Evolutionary conservation across 805 yeast genomes (phyloP), one percentile per base, ranked within the genome.

Genomic region (Kuraishia molischiana): DNA sequence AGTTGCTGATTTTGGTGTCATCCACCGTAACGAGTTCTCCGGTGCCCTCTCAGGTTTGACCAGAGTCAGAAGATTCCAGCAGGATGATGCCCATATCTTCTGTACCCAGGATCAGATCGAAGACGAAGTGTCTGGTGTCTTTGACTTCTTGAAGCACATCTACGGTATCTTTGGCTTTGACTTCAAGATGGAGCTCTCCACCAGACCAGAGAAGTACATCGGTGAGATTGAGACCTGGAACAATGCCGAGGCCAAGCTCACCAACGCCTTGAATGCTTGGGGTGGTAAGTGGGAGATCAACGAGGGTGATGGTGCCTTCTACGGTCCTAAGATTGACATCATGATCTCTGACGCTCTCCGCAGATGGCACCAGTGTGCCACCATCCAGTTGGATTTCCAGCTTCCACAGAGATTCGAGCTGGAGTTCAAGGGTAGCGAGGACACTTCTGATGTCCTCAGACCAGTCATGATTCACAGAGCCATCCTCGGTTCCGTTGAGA

Each of bases 391-490:
- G 58, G 98, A 92, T 66, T 92, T 90, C 95, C 98, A 92, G 72
- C 73, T 92, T 55, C 98, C 98, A 47, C 70, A 74, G 52, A 81
- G 98, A 66, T 92, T 92, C 57, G 95, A 84, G 51, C 74, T 92
- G 50, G 87, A 83, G 61, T 92, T 73, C 70, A 82, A 84, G 66
- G 73, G 84, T 36, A 78, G 75, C 64, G 82, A 72, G 46, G 74
- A 64, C 33, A 51, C 58, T n/a, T 69, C 72, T 46, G 74, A 73
- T 44, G 70, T 69, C 50, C 75, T 72, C 41, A 84, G 95, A 63
- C 99, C 99, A 37, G 99, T 92, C 39, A 92, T 92, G 97, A 90
- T 92, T 56, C 99, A 92, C 71, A 85, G 99, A 67, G 99, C 99
- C 48, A 86, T 92, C 49, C 75, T 90, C 58, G 99, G 99, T 50